These are phyloP conservation scores for Azolla pinnata DNA, from an alignment of 75 land plant genomes.

Conservation along the genomic window DNA sequence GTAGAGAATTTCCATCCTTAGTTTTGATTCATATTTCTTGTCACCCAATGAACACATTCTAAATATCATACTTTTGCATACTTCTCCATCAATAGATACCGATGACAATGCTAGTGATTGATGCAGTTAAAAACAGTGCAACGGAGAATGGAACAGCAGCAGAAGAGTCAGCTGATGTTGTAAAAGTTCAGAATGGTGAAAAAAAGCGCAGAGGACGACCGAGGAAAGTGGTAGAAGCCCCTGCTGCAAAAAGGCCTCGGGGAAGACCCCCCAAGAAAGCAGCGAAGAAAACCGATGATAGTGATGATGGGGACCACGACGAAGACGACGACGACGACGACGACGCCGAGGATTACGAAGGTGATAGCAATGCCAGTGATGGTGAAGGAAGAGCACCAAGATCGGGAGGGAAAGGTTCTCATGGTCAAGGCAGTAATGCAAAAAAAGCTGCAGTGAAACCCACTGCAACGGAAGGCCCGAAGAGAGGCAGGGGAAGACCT, in stretches of 20 bases:
- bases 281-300: background rate
- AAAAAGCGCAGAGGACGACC: background rate
- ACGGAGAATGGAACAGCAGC: background rate
- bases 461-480: background rate
- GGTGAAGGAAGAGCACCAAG: slow-evolving; percentile 9
- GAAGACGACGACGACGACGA: slow-evolving; percentile 33
- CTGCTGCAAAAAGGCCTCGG: background rate
- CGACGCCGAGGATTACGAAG: slow-evolving; percentile 35
- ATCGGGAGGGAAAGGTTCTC: background rate
- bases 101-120: slow-evolving; percentile 21
- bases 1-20: too few species aligned
- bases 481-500: slow-evolving; percentile 25
- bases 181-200: background rate
- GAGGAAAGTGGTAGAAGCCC: background rate
- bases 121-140: background rate
- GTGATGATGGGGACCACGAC: slow-evolving; percentile 4
- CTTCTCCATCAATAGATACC: slow-evolving; percentile 24
- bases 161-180: background rate
- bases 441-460: background rate
- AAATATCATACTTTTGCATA: background rate
- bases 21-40: background rate
- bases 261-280: background rate
- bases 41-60: background rate
- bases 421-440: background rate
- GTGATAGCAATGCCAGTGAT: slow-evolving; percentile 20